A percentile compares a stretch with the other conserved stretches of the same genome.
phyloP scores from a whole-genome alignment of 73 alveolate species.

The Paramecium primaurelia region DNA sequence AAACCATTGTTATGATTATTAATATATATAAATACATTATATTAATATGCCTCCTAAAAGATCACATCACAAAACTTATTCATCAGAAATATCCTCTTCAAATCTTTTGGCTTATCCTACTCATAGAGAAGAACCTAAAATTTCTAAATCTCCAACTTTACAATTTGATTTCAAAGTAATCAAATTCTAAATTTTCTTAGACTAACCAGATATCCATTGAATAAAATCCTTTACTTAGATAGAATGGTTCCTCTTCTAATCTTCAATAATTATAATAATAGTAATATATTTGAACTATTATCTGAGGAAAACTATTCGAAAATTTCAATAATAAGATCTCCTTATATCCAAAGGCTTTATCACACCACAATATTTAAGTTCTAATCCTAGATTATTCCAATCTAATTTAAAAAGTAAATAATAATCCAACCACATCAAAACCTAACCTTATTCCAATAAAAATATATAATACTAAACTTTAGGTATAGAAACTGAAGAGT shows the following conservation, averaged over 20 bases:
- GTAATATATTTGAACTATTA: background rate
- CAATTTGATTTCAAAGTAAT: background rate
- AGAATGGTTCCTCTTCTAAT: background rate
- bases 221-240: background rate
- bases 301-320: background rate
- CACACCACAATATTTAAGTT: background rate
- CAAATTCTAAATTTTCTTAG: background rate
- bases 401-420: background rate
- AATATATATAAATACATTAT: background rate
- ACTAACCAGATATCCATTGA: background rate
- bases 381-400: background rate
- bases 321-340: background rate
- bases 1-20: background rate
- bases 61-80: slow-evolving; percentile 17
- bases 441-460: background rate
- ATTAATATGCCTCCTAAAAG: slow-evolving; percentile 5
- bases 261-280: background rate
- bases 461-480: background rate
- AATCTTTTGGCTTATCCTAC: background rate
- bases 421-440: background rate
- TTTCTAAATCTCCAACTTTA: background rate
- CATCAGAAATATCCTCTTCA: background rate
- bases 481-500: background rate
- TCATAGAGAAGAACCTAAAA: background rate
- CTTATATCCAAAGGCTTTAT: background rate